Conservation (phyloP, 768 basidiomycete species). For the Inosperma sp. region DNA sequence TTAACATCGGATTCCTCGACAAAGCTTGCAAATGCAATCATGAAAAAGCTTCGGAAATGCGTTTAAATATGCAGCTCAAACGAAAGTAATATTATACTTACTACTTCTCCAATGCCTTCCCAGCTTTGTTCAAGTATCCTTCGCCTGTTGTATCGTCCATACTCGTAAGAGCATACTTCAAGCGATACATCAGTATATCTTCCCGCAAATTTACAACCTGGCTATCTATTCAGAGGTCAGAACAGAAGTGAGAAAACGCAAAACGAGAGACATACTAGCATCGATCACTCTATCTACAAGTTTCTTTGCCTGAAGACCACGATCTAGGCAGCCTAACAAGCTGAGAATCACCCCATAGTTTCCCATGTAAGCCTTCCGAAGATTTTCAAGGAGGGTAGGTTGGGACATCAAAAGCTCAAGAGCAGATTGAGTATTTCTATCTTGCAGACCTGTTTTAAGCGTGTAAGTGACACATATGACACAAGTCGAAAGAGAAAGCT, state of each 20-base stretch:
- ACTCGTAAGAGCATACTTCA: conserved; percentile 81
- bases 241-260: not conserved
- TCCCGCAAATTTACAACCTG: conserved; percentile 91
- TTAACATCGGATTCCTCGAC: conserved; percentile 56
- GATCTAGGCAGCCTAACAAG: conserved; percentile 87
- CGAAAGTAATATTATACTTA: conserved; percentile 25
- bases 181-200: conserved; percentile 75
- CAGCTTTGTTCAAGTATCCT: conserved; percentile 57
- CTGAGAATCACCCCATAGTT: conserved; percentile 90
- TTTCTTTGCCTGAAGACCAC: conserved; percentile 79
- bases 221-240: conserved; percentile 52
- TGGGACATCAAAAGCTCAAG: conserved; percentile 81
- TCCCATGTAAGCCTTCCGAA: conserved; percentile 88
- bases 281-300: conserved; percentile 91
- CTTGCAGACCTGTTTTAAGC: conserved; percentile 50
- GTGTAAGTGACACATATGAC: conserved; percentile 1
- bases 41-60: conserved; percentile 65
- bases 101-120: conserved; percentile 86
- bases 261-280: conserved; percentile 37
- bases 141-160: conserved; percentile 63
- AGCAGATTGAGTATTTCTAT: conserved; percentile 67
- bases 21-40: conserved; percentile 90
- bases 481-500: not conserved
- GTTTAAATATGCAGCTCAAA: not conserved
- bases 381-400: conserved; percentile 74